A percentile compares a stretch with the other conserved stretches of the same genome.
These are phyloP conservation scores for Leccinum ochraceum DNA, from an alignment of 768 basidiomycete genomes.

Conservation along the genomic window DNA sequence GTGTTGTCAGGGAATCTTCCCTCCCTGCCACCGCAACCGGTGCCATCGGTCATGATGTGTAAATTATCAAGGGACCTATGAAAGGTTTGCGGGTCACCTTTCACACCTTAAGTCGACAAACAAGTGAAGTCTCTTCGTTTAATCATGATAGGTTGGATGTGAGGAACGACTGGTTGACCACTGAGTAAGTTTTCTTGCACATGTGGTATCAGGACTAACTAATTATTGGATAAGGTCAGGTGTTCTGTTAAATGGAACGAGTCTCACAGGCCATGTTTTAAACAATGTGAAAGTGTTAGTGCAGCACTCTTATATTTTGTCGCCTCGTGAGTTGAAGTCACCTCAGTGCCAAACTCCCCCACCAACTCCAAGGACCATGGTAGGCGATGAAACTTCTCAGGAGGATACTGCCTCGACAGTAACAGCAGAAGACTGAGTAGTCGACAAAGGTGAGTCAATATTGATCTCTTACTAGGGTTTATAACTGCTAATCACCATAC, in stretches of 20 bases:
- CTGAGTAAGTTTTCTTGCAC: not conserved
- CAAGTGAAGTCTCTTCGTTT: not conserved
- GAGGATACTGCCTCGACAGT: not conserved
- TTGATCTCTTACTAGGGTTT: not conserved
- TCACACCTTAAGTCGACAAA: not conserved
- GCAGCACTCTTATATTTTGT: not conserved
- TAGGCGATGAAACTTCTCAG: not conserved
- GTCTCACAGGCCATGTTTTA: not conserved
- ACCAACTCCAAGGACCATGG: not conserved
- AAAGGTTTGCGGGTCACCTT: not conserved
- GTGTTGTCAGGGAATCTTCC: not conserved
- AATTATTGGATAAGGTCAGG: not conserved
- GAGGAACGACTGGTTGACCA: not conserved
- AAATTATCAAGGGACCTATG: not conserved
- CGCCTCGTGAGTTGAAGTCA: not conserved
- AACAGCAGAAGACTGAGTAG: not conserved
- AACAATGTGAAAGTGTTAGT: not conserved
- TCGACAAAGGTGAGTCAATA: not conserved
- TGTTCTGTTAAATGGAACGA: not conserved
- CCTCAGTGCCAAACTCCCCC: not conserved
- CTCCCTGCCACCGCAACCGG: not conserved
- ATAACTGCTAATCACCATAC: not conserved
- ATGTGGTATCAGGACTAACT: not conserved
- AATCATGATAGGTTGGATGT: not conserved
- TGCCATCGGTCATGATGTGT: not conserved